phyloP scores from a whole-genome alignment of 176 grass and related monocot species.

The Avena insularis region DNA sequence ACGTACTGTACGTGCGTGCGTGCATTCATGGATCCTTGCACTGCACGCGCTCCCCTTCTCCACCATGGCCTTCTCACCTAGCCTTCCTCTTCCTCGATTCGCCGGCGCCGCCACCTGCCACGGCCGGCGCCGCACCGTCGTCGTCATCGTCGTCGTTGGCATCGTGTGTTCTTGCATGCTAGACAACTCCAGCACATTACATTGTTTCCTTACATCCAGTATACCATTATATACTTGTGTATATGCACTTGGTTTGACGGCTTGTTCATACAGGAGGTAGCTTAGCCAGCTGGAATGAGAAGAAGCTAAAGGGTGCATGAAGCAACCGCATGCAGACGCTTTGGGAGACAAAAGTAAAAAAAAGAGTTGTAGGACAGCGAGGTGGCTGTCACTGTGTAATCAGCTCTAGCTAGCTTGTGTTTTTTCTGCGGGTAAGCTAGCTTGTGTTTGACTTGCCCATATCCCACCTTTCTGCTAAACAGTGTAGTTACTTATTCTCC shows the following conservation, averaged over 20 bases:
- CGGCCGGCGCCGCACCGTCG: no score
- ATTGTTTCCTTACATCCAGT: background rate
- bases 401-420: background rate
- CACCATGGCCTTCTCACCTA: slow-evolving; percentile 87
- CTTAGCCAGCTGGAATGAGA: background rate
- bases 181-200: background rate
- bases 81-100: background rate
- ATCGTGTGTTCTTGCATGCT: background rate
- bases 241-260: background rate
- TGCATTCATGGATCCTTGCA: background rate
- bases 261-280: background rate
- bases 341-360: background rate
- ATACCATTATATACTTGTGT: background rate
- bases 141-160: no score
- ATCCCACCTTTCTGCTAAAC: background rate
- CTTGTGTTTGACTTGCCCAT: background rate
- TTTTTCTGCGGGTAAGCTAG: background rate
- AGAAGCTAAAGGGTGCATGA: background rate
- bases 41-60: slow-evolving; percentile 96
- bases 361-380: background rate
- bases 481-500: no score
- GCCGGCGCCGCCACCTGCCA: no score
- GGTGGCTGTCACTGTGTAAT: background rate
- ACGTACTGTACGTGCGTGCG: background rate
- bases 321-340: background rate